These are phyloP conservation scores for Vitrella brassicaformis DNA, from an alignment of 73 alveolate species.

Conservation along the genomic window DNA sequence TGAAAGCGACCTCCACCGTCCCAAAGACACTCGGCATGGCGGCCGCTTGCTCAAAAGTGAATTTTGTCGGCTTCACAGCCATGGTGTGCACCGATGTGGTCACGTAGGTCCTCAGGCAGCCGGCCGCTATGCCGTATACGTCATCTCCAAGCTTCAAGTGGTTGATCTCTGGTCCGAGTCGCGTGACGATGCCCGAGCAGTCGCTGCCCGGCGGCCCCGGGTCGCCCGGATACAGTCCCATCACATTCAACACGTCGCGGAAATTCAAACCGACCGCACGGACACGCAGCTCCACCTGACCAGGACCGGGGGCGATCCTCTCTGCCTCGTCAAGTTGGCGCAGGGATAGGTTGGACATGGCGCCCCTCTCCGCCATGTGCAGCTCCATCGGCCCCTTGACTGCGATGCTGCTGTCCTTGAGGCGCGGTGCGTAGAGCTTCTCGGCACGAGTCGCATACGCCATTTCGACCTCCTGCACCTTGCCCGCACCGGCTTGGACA, in stretches of 20 bases:
- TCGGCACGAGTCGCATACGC: neutral
- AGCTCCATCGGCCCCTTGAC: neutral
- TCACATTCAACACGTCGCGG: conserved; percentile 20
- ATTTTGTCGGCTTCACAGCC: conserved; percentile 10
- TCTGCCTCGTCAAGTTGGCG: neutral
- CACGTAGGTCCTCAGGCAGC: conserved; percentile 29
- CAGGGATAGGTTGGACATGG: neutral
- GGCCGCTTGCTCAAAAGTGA: conserved; percentile 9
- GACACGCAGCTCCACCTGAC: conserved; percentile 15
- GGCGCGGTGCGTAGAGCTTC: neutral
- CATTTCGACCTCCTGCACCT: neutral
- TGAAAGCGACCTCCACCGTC: conserved; percentile 22
- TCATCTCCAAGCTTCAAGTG: conserved; percentile 21
- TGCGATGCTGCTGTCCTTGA: neutral
- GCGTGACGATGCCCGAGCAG: conserved; percentile 18
- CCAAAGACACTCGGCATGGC: conserved; percentile 23
- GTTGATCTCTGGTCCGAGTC: conserved; percentile 10
- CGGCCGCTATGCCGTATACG: conserved; percentile 22
- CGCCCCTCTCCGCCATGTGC: neutral
- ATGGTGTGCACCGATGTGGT: conserved; percentile 8
- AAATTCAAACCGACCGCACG: conserved; percentile 31
- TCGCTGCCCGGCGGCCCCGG: conserved; percentile 27
- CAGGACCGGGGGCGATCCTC: conserved; percentile 8
- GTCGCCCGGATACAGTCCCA: conserved; percentile 27
- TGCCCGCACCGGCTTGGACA: neutral